Evolutionary conservation across 192 early-diverging fungal species (phyloP), one percentile per base, ranked within the genome.

Genomic region (Dimargaris xerosporica): DNA sequence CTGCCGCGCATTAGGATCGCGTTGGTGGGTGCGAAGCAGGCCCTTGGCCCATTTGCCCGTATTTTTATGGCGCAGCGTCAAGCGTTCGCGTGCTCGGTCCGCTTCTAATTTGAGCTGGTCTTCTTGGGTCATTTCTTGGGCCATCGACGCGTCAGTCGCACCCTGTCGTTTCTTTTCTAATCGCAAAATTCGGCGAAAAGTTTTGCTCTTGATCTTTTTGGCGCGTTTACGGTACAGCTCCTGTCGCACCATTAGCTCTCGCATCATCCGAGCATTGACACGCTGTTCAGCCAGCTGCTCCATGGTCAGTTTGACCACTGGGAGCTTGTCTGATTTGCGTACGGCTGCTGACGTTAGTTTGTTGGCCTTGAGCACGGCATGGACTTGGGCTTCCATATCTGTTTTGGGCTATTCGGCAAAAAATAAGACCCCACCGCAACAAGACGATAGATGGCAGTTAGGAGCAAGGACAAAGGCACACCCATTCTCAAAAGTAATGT

Each of bases 131-230:
- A 74, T 65, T 41, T 85, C 82, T 26, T 85, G 84, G 68, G 91
- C 87, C 25, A 23, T 11, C 0, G 41, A 30, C 65, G 81, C 44
- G 21, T 71, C 53, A 17, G 67, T 56, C 31, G 85, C 69, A 64
- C 79, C 76, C 25, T 68, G 71, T 30, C 81, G 81, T 56, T 69
- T 71, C 63, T 81, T 87, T 43, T 90, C 87, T 69, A 87, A 86
- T 67, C 89, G 91, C 59, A 83, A 76, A 34, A 99, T 86, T 63
- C 91, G 87, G 31, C 88, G 83, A 66, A 93, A 99, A 4, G 90
- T 73, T 74, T 96, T 97, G 77, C 89, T 92, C 77, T 99, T 99
- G 71, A 99, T 98, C 75, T 98, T 98, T 54, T 90, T 86, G 43
- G 90, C 77, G 52, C 91, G 83, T 71, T 92, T 95, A 54, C 85